Base-by-base conservation (phyloP, 1,284 basidiomycete genomes). In the Pseudozyma thailandica region DNA sequence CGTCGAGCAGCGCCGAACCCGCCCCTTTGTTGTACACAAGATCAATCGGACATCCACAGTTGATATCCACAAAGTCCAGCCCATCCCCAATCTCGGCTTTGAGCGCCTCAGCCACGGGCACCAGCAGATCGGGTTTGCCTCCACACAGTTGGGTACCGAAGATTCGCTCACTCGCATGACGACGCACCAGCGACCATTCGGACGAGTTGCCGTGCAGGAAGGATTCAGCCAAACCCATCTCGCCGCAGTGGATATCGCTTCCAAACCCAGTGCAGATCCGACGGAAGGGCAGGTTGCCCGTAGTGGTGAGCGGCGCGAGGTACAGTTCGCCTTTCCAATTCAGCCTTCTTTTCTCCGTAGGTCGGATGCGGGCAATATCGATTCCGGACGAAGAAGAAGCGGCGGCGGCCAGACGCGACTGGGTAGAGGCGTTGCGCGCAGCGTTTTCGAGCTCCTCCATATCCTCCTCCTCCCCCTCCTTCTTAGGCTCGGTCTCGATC, bases 41-140 rank as follows among this genome's bases (percentile, higher is more conserved):
- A 83, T 98, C 95, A 73, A 98, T 98, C 3, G 95, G 95, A 83
- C 95, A 98, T 4, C 95, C 95, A 83, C 92, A 92, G 82, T 98
- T 98, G 74, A 98, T 85, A 77, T 98, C 95, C 12, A 95, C 91
- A 79, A 95, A 96, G 81, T 96, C 92, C 26, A 95, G 84, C 21
- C 88, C 87, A 10, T 86, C 85, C 0, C 76, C 77, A 2, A 79
- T 57, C 77, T 93, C 90, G 61, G 87, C 88, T 1, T 87, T 89
- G 20, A 98, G 86, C 8, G 91, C 86, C 82, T 98, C 95, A 0
- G 94, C 93, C 0, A 90, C 89, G 0, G 93, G 89, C 0, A 94
- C 90, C 33, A 95, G 86, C 3, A 88, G 87, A 1, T 87, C 71
- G 5, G 85, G 81, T 59, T 84, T 86, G 2, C 83, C 83, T 4